phyloP scores from a whole-genome alignment of 148 eudicot species.

The Camellia lanceoleosa region DNA sequence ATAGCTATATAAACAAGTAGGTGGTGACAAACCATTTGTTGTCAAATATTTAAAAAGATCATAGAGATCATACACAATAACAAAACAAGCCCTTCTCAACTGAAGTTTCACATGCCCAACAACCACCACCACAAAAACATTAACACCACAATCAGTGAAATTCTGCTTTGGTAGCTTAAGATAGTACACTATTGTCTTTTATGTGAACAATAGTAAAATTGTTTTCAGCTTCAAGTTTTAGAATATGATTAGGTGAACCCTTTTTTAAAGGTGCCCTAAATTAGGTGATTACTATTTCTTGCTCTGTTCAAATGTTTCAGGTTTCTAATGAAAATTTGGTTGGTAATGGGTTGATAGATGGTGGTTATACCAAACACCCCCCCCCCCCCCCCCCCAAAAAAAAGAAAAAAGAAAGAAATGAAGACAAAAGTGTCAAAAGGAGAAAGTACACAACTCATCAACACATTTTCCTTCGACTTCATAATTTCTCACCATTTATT shows the following conservation, averaged over 20 bases:
- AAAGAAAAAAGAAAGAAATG: neutral
- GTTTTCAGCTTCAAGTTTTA: constrained; percentile 5
- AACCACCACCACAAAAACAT: constrained; percentile 11
- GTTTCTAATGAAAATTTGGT: neutral
- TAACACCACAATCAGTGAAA: neutral
- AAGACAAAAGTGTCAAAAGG: no score
- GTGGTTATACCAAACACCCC: neutral
- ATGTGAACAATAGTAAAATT: neutral
- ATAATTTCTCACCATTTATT: no score
- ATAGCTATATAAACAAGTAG: neutral
- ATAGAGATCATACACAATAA: constrained; percentile 13
- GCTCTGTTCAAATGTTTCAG: neutral
- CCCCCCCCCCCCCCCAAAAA: neutral
- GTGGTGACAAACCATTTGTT: neutral
- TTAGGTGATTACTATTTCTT: neutral
- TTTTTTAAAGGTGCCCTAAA: neutral
- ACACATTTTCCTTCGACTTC: no score
- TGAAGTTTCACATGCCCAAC: constrained; percentile 27
- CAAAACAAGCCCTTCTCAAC: constrained; percentile 17
- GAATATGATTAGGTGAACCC: constrained; percentile 12
- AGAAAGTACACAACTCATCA: no score
- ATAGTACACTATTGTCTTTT: neutral
- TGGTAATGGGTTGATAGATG: neutral
- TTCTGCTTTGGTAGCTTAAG: constrained; percentile 6
- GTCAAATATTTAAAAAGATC: neutral